A percentile compares a stretch with the other conserved stretches of the same genome.
Evolutionary conservation across 352 stramenopile species (phyloP).

Genomic region (Pythium utonaiense): DNA sequence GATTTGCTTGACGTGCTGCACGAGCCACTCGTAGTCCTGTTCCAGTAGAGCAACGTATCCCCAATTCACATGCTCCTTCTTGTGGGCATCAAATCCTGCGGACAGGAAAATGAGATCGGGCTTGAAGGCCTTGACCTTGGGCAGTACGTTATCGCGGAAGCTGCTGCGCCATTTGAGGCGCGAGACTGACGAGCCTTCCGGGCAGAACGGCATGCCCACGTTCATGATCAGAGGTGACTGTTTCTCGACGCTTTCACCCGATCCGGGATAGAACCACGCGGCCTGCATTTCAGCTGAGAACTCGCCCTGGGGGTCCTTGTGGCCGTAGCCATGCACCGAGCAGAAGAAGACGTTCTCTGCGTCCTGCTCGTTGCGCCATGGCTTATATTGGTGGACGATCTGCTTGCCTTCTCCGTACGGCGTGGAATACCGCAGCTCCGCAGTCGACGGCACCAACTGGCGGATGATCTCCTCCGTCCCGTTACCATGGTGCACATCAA

Average conservation of each 20-base stretch:
- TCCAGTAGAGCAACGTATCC: conserved; percentile 71
- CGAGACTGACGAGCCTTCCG: conserved; percentile 48
- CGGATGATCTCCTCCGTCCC: conserved; percentile 96
- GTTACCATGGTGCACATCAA: conserved; percentile 99
- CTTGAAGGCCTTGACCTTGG: conserved; percentile 50
- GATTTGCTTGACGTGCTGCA: conserved; percentile 69
- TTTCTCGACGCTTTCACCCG: conserved; percentile 41
- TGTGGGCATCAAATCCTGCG: conserved; percentile 77
- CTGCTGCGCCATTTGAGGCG: conserved; percentile 73
- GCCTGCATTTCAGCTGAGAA: conserved; percentile 29
- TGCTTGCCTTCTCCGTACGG: conserved; percentile 89
- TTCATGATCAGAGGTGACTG: conserved; percentile 55
- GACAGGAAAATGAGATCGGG: conserved; percentile 84
- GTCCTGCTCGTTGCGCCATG: conserved; percentile 95
- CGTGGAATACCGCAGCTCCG: conserved; percentile 83
- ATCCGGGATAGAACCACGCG: conserved; percentile 84
- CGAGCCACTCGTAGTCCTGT: conserved; percentile 85
- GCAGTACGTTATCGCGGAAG: conserved; percentile 64
- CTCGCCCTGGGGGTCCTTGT: conserved; percentile 64
- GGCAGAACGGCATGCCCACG: conserved; percentile 54
- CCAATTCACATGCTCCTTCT: conserved; percentile 78
- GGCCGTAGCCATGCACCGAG: conserved; percentile 79
- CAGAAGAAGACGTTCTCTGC: conserved; percentile 96
- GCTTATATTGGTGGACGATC: conserved; percentile 88
- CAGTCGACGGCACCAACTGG: conserved; percentile 86